These are phyloP conservation scores for Amanita thiersii DNA, from an alignment of 768 basidiomycete genomes.

Conservation along the genomic window DNA sequence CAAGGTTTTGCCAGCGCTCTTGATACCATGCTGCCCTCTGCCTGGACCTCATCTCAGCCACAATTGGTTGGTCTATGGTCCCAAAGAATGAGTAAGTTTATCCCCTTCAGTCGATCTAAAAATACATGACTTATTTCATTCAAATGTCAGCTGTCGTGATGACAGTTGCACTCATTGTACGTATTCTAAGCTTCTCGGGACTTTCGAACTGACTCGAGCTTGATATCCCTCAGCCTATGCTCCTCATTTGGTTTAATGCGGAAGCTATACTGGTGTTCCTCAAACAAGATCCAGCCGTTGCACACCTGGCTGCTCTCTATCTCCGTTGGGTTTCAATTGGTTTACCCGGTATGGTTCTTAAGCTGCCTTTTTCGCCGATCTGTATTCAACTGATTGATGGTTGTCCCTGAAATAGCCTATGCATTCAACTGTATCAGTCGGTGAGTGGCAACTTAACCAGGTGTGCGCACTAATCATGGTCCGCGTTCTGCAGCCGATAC, in stretches of 20 bases:
- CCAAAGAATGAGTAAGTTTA: slow-evolving; percentile 70
- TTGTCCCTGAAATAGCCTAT: slow-evolving; percentile 26
- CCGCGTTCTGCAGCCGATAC: slow-evolving; percentile 39
- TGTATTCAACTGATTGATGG: slow-evolving; percentile 4
- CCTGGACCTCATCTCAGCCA: slow-evolving; percentile 88
- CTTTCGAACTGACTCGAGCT: slow-evolving; percentile 21
- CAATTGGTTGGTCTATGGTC: slow-evolving; percentile 85
- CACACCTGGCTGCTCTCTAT: slow-evolving; percentile 67
- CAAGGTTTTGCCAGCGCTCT: slow-evolving; percentile 80
- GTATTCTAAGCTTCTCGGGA: slow-evolving; percentile 17
- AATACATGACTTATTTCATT: slow-evolving; percentile 2
- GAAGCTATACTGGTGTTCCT: slow-evolving; percentile 70
- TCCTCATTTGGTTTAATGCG: slow-evolving; percentile 73
- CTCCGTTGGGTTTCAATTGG: slow-evolving; percentile 71
- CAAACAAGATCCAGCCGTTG: slow-evolving; percentile 80
- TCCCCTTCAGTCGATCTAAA: neutral
- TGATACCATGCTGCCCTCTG: slow-evolving; percentile 89
- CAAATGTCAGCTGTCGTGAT: slow-evolving; percentile 49
- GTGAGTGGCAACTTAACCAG: slow-evolving; percentile 17
- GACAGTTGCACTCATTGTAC: slow-evolving; percentile 48
- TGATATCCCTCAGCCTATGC: slow-evolving; percentile 33
- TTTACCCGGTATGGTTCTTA: slow-evolving; percentile 47
- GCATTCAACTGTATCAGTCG: slow-evolving; percentile 44
- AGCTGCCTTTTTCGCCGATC: slow-evolving; percentile 9
- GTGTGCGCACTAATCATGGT: slow-evolving; percentile 9